Conservation (phyloP, 2,329 filamentous ascomycete genomes). For the Thielaviopsis ethacetica region DNA sequence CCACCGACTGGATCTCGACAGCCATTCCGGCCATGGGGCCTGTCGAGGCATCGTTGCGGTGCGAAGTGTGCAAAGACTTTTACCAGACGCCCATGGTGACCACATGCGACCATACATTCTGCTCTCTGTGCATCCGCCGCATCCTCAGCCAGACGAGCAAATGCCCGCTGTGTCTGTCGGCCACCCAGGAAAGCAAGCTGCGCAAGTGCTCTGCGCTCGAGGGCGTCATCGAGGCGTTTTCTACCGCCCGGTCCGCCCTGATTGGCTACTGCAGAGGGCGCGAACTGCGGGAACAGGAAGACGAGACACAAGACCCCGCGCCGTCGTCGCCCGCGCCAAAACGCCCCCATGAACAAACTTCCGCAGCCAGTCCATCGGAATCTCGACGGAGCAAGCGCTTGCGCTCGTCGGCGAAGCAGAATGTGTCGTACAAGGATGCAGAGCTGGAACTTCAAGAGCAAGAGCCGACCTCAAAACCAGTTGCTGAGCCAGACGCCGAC, state of each 20-base stretch:
- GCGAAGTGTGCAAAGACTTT: constrained; percentile 97
- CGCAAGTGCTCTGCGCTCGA: constrained; percentile 72
- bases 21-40: constrained; percentile 47
- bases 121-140: constrained; percentile 83
- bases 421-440: background rate
- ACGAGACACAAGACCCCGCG: constrained; percentile 49
- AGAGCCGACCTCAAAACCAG: background rate
- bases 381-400: constrained; percentile 28
- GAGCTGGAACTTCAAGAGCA: background rate
- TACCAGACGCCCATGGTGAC: constrained; percentile 91
- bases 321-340: constrained; percentile 52
- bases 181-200: constrained; percentile 71
- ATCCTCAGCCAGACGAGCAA: constrained; percentile 69
- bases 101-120: constrained; percentile 89
- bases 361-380: constrained; percentile 17
- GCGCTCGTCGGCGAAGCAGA: constrained; percentile 28
- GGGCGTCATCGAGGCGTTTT: constrained; percentile 69
- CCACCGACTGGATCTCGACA: constrained; percentile 72
- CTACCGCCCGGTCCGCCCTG: constrained; percentile 42
- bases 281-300: constrained; percentile 74
- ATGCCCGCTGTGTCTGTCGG: constrained; percentile 67
- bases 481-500: constrained; percentile 14
- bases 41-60: constrained; percentile 75
- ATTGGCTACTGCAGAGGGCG: constrained; percentile 42
- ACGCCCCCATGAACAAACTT: constrained; percentile 27